These are phyloP conservation scores for Fusarium guadeloupense DNA, from an alignment of 2,329 filamentous ascomycete genomes.

Conservation along the genomic window DNA sequence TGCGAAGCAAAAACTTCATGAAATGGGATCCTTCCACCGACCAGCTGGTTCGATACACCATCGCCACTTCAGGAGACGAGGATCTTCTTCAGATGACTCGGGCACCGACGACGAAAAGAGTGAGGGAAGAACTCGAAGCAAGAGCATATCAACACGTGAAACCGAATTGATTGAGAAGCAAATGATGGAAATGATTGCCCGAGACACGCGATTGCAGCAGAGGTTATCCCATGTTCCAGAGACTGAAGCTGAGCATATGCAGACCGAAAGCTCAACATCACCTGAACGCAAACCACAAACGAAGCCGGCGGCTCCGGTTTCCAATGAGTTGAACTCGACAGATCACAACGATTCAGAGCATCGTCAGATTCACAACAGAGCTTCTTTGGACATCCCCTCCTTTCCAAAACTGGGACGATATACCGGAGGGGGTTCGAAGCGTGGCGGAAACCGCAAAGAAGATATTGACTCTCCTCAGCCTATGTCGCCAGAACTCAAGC, in stretches of 20 bases:
- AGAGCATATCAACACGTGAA: constrained; percentile 58
- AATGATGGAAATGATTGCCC: constrained; percentile 68
- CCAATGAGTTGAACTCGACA: constrained; percentile 49
- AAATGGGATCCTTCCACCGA: constrained; percentile 63
- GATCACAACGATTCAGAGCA: constrained; percentile 55
- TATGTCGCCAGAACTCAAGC: constrained; percentile 62
- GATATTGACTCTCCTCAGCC: constrained; percentile 59
- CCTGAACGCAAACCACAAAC: constrained; percentile 44
- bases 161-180: constrained; percentile 68
- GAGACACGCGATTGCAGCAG: constrained; percentile 55
- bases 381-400: constrained; percentile 34
- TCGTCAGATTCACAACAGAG: constrained; percentile 37
- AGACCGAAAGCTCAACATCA: constrained; percentile 47
- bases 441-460: constrained; percentile 51
- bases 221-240: constrained; percentile 48
- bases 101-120: constrained; percentile 62
- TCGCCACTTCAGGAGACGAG: constrained; percentile 60
- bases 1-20: constrained; percentile 68
- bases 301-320: constrained; percentile 45
- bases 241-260: constrained; percentile 48
- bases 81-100: constrained; percentile 66
- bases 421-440: constrained; percentile 61
- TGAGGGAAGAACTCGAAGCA: constrained; percentile 50
- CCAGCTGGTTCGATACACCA: constrained; percentile 60
- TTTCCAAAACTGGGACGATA: constrained; percentile 47